Base-by-base conservation (phyloP, 768 basidiomycete genomes). In the Trametes sanguinea region DNA sequence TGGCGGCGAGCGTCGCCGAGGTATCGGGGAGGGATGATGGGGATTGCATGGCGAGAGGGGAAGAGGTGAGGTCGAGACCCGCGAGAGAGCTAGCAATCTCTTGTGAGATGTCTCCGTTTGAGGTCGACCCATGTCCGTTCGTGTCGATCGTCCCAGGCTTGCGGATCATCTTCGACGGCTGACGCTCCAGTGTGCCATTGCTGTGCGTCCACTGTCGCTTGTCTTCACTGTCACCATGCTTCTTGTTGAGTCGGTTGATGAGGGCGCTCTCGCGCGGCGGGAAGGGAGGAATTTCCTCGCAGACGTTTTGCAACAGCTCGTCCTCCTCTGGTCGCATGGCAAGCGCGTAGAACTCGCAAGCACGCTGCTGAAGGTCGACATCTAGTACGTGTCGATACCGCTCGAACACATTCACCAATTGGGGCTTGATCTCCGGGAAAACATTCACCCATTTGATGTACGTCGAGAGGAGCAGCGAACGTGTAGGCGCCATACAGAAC, bases 401-500 rank as follows among this genome's bases (percentile, higher is more conserved):
- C 68, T 98, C 95, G 68, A 99, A 97, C 68, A 98, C 94, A 73
- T 89, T 91, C 72, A 98, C 69, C 32, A 99, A 85, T 67, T 98
- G 95, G 6, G 88, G 83, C 69, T 95, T 97, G 77, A 99, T 97
- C 74, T 99, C 97, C 17, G 97, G 97, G 76, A 98, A 99, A 59
- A 99, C 92, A 73, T 99, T 99, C 65, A 97, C 94, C 96, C 96
- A 98, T 83, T 99, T 99, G 79, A 98, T 89, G 73, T 99, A 99
- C 0, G 97, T 98, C 10, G 97, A 96, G 39, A 99, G 81, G 30
- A 99, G 85, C 33, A 99, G 81, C 0, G 95, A 90, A 37, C 96
- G 86, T 7, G 97, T 98, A 33, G 95, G 78, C 4, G 95, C 94
- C 40, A 91, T 83, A 71, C 95, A 97, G 71, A 94, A 92, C 73